Percentiles rank a stretch among this genome's conserved stretches.
phyloP scores from a whole-genome alignment of 1,284 basidiomycete species.

The Tilletia setariae region DNA sequence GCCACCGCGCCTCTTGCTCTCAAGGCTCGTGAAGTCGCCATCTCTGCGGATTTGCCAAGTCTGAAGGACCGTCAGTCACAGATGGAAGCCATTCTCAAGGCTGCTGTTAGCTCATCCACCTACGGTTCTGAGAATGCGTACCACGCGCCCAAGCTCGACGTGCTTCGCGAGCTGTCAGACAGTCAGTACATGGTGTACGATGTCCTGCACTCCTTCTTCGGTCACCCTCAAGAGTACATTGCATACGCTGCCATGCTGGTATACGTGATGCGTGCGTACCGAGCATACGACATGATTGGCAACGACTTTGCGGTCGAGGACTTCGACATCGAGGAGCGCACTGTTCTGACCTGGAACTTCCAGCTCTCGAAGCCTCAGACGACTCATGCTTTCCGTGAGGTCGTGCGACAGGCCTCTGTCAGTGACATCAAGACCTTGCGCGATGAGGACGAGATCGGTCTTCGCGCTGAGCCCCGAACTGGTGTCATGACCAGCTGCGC shows the following conservation, averaged over 20 bases:
- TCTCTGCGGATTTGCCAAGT: constrained; percentile 91
- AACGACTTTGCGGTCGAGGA: constrained; percentile 78
- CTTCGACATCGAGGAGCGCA: constrained; percentile 63
- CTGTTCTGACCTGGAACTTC: constrained; percentile 52
- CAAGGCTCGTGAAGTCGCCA: constrained; percentile 95
- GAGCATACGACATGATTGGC: constrained; percentile 85
- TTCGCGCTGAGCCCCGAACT: constrained; percentile 37
- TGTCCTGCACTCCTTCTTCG: constrained; percentile 93
- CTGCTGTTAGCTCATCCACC: constrained; percentile 72
- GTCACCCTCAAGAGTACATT: constrained; percentile 66
- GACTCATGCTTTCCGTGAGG: constrained; percentile 58
- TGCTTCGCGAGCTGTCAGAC: constrained; percentile 89
- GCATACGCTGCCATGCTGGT: constrained; percentile 90
- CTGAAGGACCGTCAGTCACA: constrained; percentile 89
- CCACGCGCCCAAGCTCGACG: constrained; percentile 69
- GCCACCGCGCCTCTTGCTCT: constrained; percentile 61
- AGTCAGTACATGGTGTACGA: constrained; percentile 96
- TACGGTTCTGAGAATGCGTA: constrained; percentile 76
- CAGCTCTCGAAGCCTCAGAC: constrained; percentile 59
- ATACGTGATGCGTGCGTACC: constrained; percentile 91
- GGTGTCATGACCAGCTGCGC: constrained; percentile 52
- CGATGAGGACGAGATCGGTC: constrained; percentile 31
- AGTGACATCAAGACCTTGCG: constrained; percentile 46
- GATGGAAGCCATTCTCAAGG: constrained; percentile 89
- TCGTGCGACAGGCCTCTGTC: constrained; percentile 49